Percentiles rank a stretch among this genome's conserved stretches.
Conservation (phyloP, 2,329 filamentous ascomycete genomes). For the Rutstroemia sp. region DNA sequence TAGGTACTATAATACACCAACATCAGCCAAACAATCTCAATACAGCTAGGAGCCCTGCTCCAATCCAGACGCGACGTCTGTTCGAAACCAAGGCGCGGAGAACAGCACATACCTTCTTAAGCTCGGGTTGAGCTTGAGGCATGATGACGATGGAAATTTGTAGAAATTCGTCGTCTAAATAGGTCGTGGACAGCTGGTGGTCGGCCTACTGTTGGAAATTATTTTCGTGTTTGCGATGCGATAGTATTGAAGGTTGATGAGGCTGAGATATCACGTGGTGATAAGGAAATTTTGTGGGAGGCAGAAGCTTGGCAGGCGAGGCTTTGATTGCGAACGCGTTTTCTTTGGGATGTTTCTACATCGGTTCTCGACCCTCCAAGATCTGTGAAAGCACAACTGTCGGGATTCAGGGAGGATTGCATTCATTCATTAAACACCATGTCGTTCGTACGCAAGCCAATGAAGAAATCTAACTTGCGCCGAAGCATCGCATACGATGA, state of each 20-base stretch:
- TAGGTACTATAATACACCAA: slow-evolving; percentile 64
- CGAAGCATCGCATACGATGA: slow-evolving; percentile 44
- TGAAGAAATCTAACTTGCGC: slow-evolving; percentile 51
- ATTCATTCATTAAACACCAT: background rate
- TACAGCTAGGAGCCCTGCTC: slow-evolving; percentile 10
- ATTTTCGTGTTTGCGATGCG: slow-evolving; percentile 6
- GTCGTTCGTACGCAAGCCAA: slow-evolving; percentile 39
- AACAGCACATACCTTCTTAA: slow-evolving; percentile 73
- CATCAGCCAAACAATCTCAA: slow-evolving; percentile 15
- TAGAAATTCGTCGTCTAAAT: slow-evolving; percentile 7
- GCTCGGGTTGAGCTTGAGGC: slow-evolving; percentile 97
- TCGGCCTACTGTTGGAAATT: background rate
- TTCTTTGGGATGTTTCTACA: background rate
- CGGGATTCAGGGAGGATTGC: background rate
- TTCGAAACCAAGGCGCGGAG: background rate
- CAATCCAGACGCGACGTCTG: background rate
- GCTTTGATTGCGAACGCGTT: background rate
- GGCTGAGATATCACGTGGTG: slow-evolving; percentile 22
- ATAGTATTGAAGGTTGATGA: slow-evolving; percentile 3
- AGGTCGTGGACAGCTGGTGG: slow-evolving; percentile 6
- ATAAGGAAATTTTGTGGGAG: slow-evolving; percentile 13
- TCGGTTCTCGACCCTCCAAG: background rate
- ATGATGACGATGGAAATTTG: slow-evolving; percentile 43
- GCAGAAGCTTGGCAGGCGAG: background rate
- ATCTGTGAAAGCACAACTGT: too few species aligned